Conservation (phyloP, 768 basidiomycete genomes). For the Auricularia sp. region DNA sequence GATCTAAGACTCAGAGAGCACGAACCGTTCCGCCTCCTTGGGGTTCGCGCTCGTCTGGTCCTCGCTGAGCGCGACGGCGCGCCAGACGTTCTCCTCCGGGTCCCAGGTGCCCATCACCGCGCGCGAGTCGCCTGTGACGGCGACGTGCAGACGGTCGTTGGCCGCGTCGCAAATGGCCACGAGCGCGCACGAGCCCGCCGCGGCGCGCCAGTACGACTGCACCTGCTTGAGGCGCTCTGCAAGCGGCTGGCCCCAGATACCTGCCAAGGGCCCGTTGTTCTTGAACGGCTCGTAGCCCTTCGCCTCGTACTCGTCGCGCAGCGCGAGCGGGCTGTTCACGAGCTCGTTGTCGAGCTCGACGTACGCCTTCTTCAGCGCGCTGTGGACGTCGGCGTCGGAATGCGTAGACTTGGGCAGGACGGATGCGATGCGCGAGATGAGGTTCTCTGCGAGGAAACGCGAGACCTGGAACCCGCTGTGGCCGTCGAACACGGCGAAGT, state of each 20-base stretch:
- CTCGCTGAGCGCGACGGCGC: slow-evolving; percentile 36
- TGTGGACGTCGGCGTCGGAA: slow-evolving; percentile 17
- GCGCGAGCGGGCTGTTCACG: slow-evolving; percentile 61
- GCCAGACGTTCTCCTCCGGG: slow-evolving; percentile 25
- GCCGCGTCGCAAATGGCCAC: slow-evolving; percentile 36
- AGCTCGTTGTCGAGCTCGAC: slow-evolving; percentile 74
- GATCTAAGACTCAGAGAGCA: too few relatives aligned
- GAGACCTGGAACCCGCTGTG: slow-evolving; percentile 83
- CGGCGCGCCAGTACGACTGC: slow-evolving; percentile 15
- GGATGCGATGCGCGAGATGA: slow-evolving; percentile 75
- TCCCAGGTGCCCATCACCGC: slow-evolving; percentile 39
- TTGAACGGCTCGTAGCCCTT: slow-evolving; percentile 26
- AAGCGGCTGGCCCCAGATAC: background rate
- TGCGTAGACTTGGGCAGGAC: slow-evolving; percentile 47
- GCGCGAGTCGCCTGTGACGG: slow-evolving; percentile 39
- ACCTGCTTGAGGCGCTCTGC: background rate
- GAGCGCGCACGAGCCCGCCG: slow-evolving; percentile 35
- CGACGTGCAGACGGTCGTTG: slow-evolving; percentile 30
- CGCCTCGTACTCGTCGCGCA: slow-evolving; percentile 17
- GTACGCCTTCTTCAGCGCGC: slow-evolving; percentile 70
- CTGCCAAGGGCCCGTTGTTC: too few relatives aligned
- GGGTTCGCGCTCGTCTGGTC: slow-evolving; percentile 31
- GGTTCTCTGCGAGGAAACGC: slow-evolving; percentile 65
- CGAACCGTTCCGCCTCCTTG: slow-evolving; percentile 16
- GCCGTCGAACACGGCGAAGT: slow-evolving; percentile 82